These are phyloP conservation scores for Solanum sparsipilum DNA, from an alignment of 257 asterid species.

Conservation along the genomic window DNA sequence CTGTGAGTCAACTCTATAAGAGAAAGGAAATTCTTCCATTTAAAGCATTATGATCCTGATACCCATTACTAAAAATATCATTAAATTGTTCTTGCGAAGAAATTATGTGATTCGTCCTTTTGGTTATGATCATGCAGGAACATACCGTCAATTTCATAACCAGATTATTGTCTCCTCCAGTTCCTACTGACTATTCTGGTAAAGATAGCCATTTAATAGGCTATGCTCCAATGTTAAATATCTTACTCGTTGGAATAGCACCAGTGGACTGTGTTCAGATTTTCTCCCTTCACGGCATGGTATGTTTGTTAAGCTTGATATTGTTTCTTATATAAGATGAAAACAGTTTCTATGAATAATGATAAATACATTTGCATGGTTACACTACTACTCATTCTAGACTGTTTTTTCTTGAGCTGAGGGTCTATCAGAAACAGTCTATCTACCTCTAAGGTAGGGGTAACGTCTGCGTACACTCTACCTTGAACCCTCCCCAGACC, in stretches of 20 bases:
- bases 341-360: neutral
- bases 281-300: constrained; percentile 95
- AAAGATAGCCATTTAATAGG: constrained; percentile 70
- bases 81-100: neutral
- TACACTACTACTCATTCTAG: neutral
- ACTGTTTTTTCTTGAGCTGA: neutral
- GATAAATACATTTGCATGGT: neutral
- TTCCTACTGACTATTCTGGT: constrained; percentile 50
- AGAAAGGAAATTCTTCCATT: neutral
- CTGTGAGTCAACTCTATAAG: neutral
- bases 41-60: neutral
- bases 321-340: neutral
- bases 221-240: constrained; percentile 80
- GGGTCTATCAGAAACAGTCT: neutral
- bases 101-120: neutral
- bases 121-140: constrained; percentile 51
- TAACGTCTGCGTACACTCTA: neutral
- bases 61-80: neutral
- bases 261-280: constrained; percentile 92
- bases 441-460: neutral
- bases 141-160: constrained; percentile 72
- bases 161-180: constrained; percentile 81
- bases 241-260: constrained; percentile 85
- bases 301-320: constrained; percentile 16
- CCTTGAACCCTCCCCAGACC: neutral